Base-by-base conservation (phyloP, 2,329 filamentous ascomycete genomes). In the Penicillium psychrosexuale region DNA sequence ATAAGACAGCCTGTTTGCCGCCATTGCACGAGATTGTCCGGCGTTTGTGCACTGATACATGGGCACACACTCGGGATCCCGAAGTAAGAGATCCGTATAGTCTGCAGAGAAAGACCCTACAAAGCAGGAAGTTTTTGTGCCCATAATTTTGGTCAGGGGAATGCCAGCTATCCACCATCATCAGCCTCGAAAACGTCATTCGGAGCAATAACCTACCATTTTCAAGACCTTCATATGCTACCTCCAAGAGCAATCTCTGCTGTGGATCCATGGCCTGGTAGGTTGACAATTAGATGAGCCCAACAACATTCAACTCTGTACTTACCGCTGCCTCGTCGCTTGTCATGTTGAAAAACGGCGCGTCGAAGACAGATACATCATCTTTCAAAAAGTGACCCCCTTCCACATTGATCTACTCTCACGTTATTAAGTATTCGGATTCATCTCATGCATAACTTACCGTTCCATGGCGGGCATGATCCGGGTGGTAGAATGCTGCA, bases 281-380 rank as follows among this genome's bases (percentile, higher is more conserved):
- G 5, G 1, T 34, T 24, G 1, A 28, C 3, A 5, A 5, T 51
- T 28, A 50, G 34, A 22, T 33, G 1, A 8, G n/a, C 17, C 40
- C n/a, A 7, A 4, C 7, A 19, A 15, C 5, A 24, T 28, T 38
- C 1, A n/a, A 15, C 36, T n/a, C 9, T 3, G 5, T 27, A 50
- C 62, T 33, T 46, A 66, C 65, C n/a, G 63, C 59, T 9, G 68
- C 69, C 44, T 71, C 69, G 13, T 70, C 60, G 3, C 61, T 57
- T 12, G 64, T 65, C 54, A 73, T 69, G 38, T 68, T 67, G 48
- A 74, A 74, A 47, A 74, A 74, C 0, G 67, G 57, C 1, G 71
- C 69, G 53, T 74, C 70, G 24, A 74, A 72, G 1, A 56, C 13
- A 2, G 57, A 59, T 9, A 68, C 17, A 44, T 71, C 66, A 19